Evolutionary conservation across 768 basidiomycete genomes (phyloP), one percentile per base, ranked within the genome.

Genomic region (Aureoboletus auriporus): DNA sequence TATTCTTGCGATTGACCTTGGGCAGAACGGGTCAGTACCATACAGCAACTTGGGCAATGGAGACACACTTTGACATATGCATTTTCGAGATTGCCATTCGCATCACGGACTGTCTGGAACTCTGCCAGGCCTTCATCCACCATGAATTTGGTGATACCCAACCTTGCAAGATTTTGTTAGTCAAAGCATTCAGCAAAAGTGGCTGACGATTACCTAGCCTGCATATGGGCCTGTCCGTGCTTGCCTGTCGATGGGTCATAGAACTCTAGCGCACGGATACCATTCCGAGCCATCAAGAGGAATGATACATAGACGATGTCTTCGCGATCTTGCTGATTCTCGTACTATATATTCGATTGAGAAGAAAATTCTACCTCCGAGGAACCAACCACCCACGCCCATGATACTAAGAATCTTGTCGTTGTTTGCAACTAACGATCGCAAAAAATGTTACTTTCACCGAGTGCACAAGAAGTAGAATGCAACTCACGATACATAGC

Each of bases 171-270:
- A 10, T 28, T 23, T 20, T 9, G 31, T 45, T 42, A 48, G 26
- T 14, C 13, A 3, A 23, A 23, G 20, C 20, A 23, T 4, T 23
- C 2, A 23, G 20, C 2, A 23, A 23, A 23, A 23, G 30, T 31
- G 30, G 11, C 30, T 30, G 5, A 31, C 5, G 30, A 31, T 31
- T 64, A 88, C 87, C 89, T 80, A 39, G 89, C 89, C 67, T 92
- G 87, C 90, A 91, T 93, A 60, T 91, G 89, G 13, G 89, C 89
- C 61, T 93, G 89, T 14, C 90, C 88, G 58, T 93, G 91, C 65
- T 90, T 91, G 67, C 82, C 71, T 12, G 82, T 87, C 26, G 69
- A 71, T 23, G 90, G 90, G 58, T 94, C 88, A 57, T 87, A 94
- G 62, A 74, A 91, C 64, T 93, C 89, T 33, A 93, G 73, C 5